Evolutionary conservation across 139 green algal species (phyloP).

Genomic region (Coelastrella sp.): DNA sequence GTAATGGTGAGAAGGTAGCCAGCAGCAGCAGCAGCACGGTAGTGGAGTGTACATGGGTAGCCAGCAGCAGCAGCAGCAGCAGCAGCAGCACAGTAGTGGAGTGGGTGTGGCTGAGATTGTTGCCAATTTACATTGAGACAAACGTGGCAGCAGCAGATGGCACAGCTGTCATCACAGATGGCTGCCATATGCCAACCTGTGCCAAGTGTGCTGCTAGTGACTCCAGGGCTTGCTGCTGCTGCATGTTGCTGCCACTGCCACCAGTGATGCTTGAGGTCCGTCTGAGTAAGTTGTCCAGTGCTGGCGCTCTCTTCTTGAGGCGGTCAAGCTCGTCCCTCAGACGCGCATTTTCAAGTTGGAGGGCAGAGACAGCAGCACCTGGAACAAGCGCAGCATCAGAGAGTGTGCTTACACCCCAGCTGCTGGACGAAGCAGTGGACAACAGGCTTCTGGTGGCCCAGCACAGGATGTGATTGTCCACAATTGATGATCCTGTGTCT

Average conservation of each 20-base stretch:
- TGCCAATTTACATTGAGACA: too few relatives aligned
- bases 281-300: conserved; percentile 19
- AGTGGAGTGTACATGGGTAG: not conserved
- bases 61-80: not conserved
- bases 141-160: too few relatives aligned
- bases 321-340: conserved; percentile 64
- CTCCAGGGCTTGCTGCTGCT: not conserved
- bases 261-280: not conserved
- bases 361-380: conserved; percentile 19
- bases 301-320: conserved; percentile 48
- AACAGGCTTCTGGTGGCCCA: too few relatives aligned
- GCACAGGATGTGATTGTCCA: too few relatives aligned
- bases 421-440: too few relatives aligned
- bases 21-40: not conserved
- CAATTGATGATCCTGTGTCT: too few relatives aligned
- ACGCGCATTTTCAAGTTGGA: conserved; percentile 65
- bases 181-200: conserved; percentile 25
- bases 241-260: conserved; percentile 26
- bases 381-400: conserved; percentile 31
- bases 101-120: too few relatives aligned
- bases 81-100: not conserved
- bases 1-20: too few relatives aligned
- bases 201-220: conserved; percentile 37
- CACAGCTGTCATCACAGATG: too few relatives aligned
- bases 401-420: not conserved